These are phyloP conservation scores for Bombardia bombarda DNA, from an alignment of 495 filamentous ascomycete species.

Conservation along the genomic window DNA sequence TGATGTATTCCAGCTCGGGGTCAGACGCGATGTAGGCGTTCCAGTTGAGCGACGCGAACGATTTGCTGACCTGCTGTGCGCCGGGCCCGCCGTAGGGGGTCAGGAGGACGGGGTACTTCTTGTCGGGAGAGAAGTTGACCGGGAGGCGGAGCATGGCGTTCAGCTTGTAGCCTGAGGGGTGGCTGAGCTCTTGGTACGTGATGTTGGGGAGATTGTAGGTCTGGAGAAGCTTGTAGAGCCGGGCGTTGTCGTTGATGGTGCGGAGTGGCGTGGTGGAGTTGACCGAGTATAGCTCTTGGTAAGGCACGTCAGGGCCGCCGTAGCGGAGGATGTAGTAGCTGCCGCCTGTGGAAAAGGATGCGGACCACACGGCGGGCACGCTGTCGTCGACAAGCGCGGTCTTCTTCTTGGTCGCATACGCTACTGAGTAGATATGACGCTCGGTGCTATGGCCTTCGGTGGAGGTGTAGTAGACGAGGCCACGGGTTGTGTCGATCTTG, in stretches of 20 bases:
- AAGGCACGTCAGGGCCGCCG: slow-evolving; percentile 47
- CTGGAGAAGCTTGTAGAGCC: slow-evolving; percentile 34
- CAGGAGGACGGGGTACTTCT: slow-evolving; percentile 50
- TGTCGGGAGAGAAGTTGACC: slow-evolving; percentile 38
- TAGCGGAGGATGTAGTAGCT: slow-evolving; percentile 51
- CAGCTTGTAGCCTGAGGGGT: slow-evolving; percentile 39
- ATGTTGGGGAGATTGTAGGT: slow-evolving; percentile 43
- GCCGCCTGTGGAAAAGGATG: slow-evolving; percentile 44
- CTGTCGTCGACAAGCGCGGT: slow-evolving; percentile 44
- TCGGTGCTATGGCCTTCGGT: slow-evolving; percentile 48
- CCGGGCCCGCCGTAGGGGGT: slow-evolving; percentile 49
- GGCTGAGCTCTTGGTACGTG: slow-evolving; percentile 37
- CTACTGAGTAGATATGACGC: slow-evolving; percentile 47
- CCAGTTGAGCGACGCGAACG: slow-evolving; percentile 36
- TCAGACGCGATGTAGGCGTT: slow-evolving; percentile 48
- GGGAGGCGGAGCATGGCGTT: slow-evolving; percentile 43
- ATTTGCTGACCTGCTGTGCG: slow-evolving; percentile 42
- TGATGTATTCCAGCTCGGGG: slow-evolving; percentile 49
- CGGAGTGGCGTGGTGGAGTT: slow-evolving; percentile 37
- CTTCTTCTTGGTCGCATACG: slow-evolving; percentile 33
- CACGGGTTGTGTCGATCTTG: slow-evolving; percentile 41
- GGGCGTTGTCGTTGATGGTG: slow-evolving; percentile 43
- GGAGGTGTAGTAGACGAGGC: slow-evolving; percentile 46
- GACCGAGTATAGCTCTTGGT: slow-evolving; percentile 45
- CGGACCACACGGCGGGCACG: slow-evolving; percentile 40